These are phyloP conservation scores for Penicillium waksmanii DNA, from an alignment of 495 filamentous ascomycete genomes.

Conservation along the genomic window DNA sequence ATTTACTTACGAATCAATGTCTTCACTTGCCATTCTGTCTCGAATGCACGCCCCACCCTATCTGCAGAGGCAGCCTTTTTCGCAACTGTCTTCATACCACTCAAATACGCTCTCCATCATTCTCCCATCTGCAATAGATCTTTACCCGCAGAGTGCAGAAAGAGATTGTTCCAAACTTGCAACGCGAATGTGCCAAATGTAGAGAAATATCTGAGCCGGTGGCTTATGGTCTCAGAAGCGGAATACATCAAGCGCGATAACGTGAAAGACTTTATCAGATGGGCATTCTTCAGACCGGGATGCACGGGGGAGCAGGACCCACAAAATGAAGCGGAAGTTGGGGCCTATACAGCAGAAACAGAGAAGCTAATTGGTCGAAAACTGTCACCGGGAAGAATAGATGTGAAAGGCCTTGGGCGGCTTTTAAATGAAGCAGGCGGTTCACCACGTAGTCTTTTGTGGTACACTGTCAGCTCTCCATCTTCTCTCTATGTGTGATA, in stretches of 20 bases:
- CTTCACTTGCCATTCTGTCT: background rate
- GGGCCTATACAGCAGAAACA: slow-evolving; percentile 6
- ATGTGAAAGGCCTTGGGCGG: slow-evolving; percentile 6
- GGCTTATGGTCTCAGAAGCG: slow-evolving; percentile 8
- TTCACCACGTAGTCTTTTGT: slow-evolving; percentile 6
- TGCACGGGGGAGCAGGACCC: background rate
- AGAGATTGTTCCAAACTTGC: background rate
- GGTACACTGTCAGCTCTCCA: slow-evolving; percentile 1
- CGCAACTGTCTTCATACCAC: background rate
- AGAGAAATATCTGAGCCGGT: slow-evolving; percentile 5
- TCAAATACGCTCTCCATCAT: background rate
- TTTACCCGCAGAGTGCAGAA: background rate
- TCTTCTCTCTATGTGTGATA: background rate
- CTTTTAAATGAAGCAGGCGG: slow-evolving; percentile 9
- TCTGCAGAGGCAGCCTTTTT: background rate
- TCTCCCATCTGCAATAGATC: background rate
- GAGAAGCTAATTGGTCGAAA: slow-evolving; percentile 10
- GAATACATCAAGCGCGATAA: slow-evolving; percentile 8
- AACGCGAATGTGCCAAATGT: background rate
- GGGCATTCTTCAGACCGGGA: slow-evolving; percentile 3
- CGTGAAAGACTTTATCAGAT: slow-evolving; percentile 10
- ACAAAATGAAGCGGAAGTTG: slow-evolving; percentile 1
- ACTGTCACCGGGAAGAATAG: slow-evolving; percentile 5
- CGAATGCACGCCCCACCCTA: background rate
- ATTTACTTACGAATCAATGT: background rate